Conservation (phyloP, 2,329 filamentous ascomycete genomes). For the Curvularia eragrostidis region DNA sequence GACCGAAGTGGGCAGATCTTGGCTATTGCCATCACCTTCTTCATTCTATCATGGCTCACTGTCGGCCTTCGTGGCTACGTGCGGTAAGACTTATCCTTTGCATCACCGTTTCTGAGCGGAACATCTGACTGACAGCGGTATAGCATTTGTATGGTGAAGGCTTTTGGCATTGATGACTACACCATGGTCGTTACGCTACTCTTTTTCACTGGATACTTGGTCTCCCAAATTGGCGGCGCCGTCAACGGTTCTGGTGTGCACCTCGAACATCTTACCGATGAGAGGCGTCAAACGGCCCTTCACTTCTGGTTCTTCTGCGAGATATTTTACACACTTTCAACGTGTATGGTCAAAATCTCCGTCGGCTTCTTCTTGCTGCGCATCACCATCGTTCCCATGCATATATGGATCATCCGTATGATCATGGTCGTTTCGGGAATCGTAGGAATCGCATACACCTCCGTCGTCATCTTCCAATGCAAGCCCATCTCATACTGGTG, state of each 20-base stretch:
- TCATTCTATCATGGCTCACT: constrained; percentile 48
- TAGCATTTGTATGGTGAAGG: constrained; percentile 44
- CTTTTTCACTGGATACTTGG: constrained; percentile 46
- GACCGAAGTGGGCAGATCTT: constrained; percentile 38
- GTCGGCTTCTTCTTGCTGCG: constrained; percentile 61
- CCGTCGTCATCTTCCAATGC: constrained; percentile 61
- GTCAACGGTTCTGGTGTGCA: constrained; percentile 49
- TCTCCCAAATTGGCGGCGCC: constrained; percentile 45
- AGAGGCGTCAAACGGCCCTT: constrained; percentile 34
- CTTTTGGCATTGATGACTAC: constrained; percentile 51
- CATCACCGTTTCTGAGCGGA: neutral
- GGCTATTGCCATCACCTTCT: constrained; percentile 45
- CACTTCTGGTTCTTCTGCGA: constrained; percentile 62
- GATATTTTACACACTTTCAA: constrained; percentile 59
- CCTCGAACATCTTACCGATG: constrained; percentile 39
- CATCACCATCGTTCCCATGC: constrained; percentile 54
- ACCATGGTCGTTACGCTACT: constrained; percentile 49
- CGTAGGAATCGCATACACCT: constrained; percentile 57
- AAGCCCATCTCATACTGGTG: constrained; percentile 59
- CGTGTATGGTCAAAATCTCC: constrained; percentile 57
- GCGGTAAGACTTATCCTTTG: constrained; percentile 29
- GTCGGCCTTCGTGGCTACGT: constrained; percentile 49
- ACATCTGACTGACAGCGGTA: constrained; percentile 8
- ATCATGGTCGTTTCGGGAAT: constrained; percentile 55
- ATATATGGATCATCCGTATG: constrained; percentile 55